Base-by-base conservation (phyloP, 441 rosid species). In the Gossypium laxum region DNA sequence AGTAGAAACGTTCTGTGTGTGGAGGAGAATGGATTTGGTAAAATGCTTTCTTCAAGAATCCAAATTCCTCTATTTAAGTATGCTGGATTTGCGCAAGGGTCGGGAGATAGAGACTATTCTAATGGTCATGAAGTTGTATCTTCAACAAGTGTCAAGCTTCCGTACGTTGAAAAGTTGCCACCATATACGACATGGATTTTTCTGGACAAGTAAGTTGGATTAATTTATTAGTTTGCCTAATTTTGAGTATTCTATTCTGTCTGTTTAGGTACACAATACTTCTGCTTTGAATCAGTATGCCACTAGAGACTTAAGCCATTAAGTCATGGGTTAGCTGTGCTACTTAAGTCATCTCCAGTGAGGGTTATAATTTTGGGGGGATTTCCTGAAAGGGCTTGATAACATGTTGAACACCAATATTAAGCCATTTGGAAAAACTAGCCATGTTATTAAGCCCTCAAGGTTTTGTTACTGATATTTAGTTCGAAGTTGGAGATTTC, bases 171-270 rank as follows among this genome's bases (percentile, higher is more conserved):
- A 79, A 84, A 77, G 83, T 77, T 88, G 72, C 96, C 98, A 2
- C 83, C 83, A 2, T 91, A 86, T 74, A 83, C 87, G 5, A 78
- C 93, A 8, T 93, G 94, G 91, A 85, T 85, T 43, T 91, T 84
- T 79, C 79, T 87, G 79, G 84, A 82, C 73, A 91, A 80, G 92
- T 89, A 80, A 66, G 80, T 59, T 30, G 57, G 71, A 57, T 48
- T 14, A 56, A 34, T 54, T 4, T 71, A 61, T 48, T 22, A n/a
- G 65, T 69, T 50, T 5, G 12, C 17, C 7, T 59, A 61, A 6
- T 51, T 61, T 55, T 0, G 5, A 8, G 5, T 62, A 18, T 48
- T 48, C 28, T 32, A 12, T 43, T 70, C 64, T 38, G 14, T n/a
- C 5, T 55, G 5, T 14, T 38, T 56, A 14, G 45, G 14, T 6